Base-by-base conservation (phyloP, 1,284 basidiomycete genomes). In the Earliella scabrosa region DNA sequence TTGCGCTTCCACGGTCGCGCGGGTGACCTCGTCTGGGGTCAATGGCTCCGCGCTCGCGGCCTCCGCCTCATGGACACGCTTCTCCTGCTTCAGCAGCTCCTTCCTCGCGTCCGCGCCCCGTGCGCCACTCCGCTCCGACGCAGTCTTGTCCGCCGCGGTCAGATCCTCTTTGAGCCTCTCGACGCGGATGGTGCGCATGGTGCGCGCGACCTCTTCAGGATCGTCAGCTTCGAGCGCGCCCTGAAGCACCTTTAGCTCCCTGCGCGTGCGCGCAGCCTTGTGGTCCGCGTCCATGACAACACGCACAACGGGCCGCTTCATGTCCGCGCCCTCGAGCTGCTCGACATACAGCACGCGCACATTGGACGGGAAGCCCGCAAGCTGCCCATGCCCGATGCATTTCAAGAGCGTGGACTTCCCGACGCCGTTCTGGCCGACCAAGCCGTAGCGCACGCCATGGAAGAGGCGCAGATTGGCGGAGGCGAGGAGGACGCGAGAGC, bases 401-500 rank as follows among this genome's bases (percentile, higher is more conserved):
- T 97, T 88, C 46, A 99, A 84, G 43, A 99, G 85, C 8, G 97
- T 99, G 21, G 97, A 98, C 74, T 99, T 99, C 59, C 97, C 97
- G 40, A 97, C 90, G 73, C 97, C 97, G 77, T 99, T 99, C 63
- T 95, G 94, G 55, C 97, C 97, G 63, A 99, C 93, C 69, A 99
- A 55, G 2, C 61, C 82, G 68, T 86, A 86, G 39, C 77, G 75
- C 7, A 78, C 71, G 11, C 82, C 80, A 6, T 71, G 71, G 63
- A 83, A 82, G 35, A 87, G 67, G 59, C 78, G 73, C 9, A 87
- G 68, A 55, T 82, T 77, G 0, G 80, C 77, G 58, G 82, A 80
- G 4, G 69, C 66, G n/a, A 87, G 70, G 9, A 88, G 68, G 32
- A 86, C 81, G 23, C 69, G 72, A 27, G 77, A 71, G 18, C 78